These are phyloP conservation scores for Penicillium taxi DNA, from an alignment of 495 filamentous ascomycete genomes.

Conservation along the genomic window DNA sequence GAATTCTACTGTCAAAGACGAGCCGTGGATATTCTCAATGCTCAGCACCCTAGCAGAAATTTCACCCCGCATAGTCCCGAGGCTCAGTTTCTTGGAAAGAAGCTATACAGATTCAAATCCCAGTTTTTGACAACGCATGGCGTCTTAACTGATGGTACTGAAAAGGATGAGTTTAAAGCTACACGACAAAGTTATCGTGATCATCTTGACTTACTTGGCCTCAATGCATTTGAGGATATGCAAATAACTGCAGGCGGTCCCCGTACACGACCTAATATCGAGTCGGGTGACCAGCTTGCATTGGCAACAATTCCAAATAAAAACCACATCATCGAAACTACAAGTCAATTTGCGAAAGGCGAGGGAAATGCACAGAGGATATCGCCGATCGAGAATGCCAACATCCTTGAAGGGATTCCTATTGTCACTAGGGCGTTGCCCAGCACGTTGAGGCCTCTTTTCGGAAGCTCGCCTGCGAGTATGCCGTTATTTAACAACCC, in stretches of 20 bases:
- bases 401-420: slow-evolving; percentile 18
- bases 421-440: slow-evolving; percentile 15
- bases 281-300: slow-evolving; percentile 15
- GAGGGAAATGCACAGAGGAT: slow-evolving; percentile 12
- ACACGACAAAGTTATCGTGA: slow-evolving; percentile 38
- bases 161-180: slow-evolving; percentile 28
- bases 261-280: slow-evolving; percentile 11
- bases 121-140: slow-evolving; percentile 35
- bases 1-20: slow-evolving; percentile 41
- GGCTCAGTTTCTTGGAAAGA: slow-evolving; percentile 32
- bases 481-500: slow-evolving; percentile 26
- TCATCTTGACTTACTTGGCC: slow-evolving; percentile 34
- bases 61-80: slow-evolving; percentile 41
- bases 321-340: slow-evolving; percentile 2
- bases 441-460: slow-evolving; percentile 19
- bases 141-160: slow-evolving; percentile 31
- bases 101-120: slow-evolving; percentile 36
- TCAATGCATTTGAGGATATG: slow-evolving; percentile 31
- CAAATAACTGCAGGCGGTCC: slow-evolving; percentile 23
- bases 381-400: slow-evolving; percentile 12
- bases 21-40: slow-evolving; percentile 40
- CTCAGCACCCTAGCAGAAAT: slow-evolving; percentile 20
- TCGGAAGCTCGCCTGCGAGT: slow-evolving; percentile 30
- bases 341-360: slow-evolving; percentile 6
- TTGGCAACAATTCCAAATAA: slow-evolving; percentile 13